Evolutionary conservation across 768 basidiomycete species (phyloP).

Genomic region (Amanita exitialis): DNA sequence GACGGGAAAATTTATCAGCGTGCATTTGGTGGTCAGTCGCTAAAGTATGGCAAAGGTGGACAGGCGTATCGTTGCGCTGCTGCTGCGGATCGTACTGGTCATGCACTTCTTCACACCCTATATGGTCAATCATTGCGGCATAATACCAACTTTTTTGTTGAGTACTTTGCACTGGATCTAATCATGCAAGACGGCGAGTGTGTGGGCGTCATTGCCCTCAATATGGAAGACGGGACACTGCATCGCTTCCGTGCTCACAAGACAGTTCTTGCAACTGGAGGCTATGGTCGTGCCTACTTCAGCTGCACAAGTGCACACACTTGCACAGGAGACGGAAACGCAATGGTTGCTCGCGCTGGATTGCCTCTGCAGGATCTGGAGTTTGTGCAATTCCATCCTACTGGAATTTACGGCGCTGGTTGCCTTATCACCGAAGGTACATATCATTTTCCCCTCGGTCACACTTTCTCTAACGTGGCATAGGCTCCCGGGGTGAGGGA

Average conservation of each 20-base stretch:
- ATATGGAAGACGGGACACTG: conserved; percentile 99
- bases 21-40: conserved; percentile 96
- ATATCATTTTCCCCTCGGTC: neutral
- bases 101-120: conserved; percentile 96
- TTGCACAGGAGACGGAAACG: conserved; percentile 97
- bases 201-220: conserved; percentile 97
- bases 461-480: neutral
- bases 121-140: conserved; percentile 98
- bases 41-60: conserved; percentile 96
- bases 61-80: conserved; percentile 99
- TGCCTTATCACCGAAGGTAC: conserved; percentile 97
- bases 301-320: conserved; percentile 98
- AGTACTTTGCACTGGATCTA: conserved; percentile 98
- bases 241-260: conserved; percentile 98
- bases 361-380: conserved; percentile 94
- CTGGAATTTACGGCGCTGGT: conserved; percentile 98
- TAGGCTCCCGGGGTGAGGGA: conserved; percentile 97
- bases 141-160: conserved; percentile 99
- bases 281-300: conserved; percentile 97
- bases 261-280: conserved; percentile 96
- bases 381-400: conserved; percentile 99
- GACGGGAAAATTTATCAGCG: conserved; percentile 99
- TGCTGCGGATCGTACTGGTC: conserved; percentile 97
- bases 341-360: conserved; percentile 95
- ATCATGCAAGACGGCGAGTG: conserved; percentile 99